Percentiles rank a stretch among this genome's conserved stretches.
phyloP scores from a whole-genome alignment of 805 yeast genomes.

The Hagleromyces aurorensis region DNA sequence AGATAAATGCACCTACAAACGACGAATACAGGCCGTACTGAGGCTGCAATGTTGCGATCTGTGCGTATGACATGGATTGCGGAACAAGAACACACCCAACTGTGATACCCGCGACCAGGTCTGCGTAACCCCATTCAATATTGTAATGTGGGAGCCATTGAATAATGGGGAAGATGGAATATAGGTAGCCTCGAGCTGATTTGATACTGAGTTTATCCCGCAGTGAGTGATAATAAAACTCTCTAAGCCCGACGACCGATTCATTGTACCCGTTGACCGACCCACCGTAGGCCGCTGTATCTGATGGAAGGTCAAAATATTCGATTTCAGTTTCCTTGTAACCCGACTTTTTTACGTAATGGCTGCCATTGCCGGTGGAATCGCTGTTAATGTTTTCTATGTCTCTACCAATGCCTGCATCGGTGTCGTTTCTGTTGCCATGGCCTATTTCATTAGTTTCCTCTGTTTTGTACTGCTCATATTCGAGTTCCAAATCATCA shows the following conservation, averaged over 20 bases:
- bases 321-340: constrained; percentile 7
- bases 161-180: constrained; percentile 68
- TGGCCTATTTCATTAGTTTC: constrained; percentile 5
- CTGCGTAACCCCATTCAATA: constrained; percentile 68
- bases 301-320: constrained; percentile 1
- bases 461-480: constrained; percentile 20
- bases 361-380: constrained; percentile 1
- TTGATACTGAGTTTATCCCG: constrained; percentile 25
- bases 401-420: constrained; percentile 1
- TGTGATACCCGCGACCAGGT: constrained; percentile 85
- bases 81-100: constrained; percentile 92
- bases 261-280: constrained; percentile 17
- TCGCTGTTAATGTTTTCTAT: neutral
- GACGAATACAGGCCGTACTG: constrained; percentile 88
- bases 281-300: constrained; percentile 1
- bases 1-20: constrained; percentile 82
- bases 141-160: constrained; percentile 87
- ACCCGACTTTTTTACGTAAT: constrained; percentile 1
- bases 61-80: constrained; percentile 93
- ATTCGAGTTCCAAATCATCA: constrained; percentile 26
- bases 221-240: constrained; percentile 18
- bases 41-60: constrained; percentile 69
- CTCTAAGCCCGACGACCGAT: constrained; percentile 12
- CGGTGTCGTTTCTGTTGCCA: constrained; percentile 1
- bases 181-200: constrained; percentile 40